Conservation (phyloP, 2,329 filamentous ascomycete genomes). For the Fragosphaeria purpurea region DNA sequence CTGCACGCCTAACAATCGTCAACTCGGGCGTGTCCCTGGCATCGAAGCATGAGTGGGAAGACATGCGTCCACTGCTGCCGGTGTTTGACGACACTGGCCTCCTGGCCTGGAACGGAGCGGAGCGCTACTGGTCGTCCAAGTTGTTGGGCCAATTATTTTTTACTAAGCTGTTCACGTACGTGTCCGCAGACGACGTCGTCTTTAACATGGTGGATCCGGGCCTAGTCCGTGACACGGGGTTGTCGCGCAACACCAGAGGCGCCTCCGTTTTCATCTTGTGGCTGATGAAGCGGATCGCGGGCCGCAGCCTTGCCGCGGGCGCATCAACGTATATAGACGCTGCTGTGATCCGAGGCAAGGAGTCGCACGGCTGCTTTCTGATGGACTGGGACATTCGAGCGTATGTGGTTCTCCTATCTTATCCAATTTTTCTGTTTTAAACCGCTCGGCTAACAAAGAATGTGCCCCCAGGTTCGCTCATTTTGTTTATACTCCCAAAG, state of each 20-base stretch:
- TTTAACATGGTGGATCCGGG: slow-evolving; percentile 1
- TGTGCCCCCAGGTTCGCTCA: slow-evolving; percentile 19
- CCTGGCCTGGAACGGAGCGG: not conserved
- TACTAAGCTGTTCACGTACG: not conserved
- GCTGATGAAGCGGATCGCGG: slow-evolving; percentile 16
- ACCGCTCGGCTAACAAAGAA: not conserved
- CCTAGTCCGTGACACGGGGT: slow-evolving; percentile 8
- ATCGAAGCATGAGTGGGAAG: slow-evolving; percentile 8
- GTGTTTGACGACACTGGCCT: not conserved
- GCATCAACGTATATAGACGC: slow-evolving; percentile 40
- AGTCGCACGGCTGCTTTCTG: slow-evolving; percentile 41
- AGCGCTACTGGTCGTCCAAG: slow-evolving; percentile 9
- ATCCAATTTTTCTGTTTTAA: not conserved
- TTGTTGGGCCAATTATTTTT: slow-evolving; percentile 7
- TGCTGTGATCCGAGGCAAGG: slow-evolving; percentile 31
- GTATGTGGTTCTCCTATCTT: slow-evolving; percentile 23
- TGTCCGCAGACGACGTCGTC: slow-evolving; percentile 6
- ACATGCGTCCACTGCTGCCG: slow-evolving; percentile 12
- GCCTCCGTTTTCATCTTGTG: not conserved
- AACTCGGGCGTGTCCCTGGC: slow-evolving; percentile 17
- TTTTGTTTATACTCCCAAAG: slow-evolving; percentile 25
- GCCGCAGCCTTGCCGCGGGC: slow-evolving; percentile 25
- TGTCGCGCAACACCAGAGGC: slow-evolving; percentile 23
- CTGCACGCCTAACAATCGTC: slow-evolving; percentile 16
- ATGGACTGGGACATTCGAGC: slow-evolving; percentile 36